Percentiles rank a stretch among this genome's conserved stretches.
Evolutionary conservation across 768 basidiomycete genomes (phyloP).

Genomic region (Trametes gibbosa): DNA sequence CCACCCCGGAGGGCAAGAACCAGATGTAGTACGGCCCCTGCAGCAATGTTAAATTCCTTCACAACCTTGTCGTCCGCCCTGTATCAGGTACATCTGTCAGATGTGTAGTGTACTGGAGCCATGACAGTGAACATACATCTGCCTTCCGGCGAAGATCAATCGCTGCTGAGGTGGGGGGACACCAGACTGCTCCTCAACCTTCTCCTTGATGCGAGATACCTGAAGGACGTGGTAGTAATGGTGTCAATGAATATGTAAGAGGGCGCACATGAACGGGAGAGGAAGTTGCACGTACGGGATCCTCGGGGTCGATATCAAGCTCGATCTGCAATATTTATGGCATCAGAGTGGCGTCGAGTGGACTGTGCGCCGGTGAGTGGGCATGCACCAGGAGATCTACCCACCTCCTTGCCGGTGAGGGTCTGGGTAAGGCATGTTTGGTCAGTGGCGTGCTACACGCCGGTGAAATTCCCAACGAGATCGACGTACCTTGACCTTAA

Average conservation of each 20-base stretch:
- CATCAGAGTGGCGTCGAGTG: neutral
- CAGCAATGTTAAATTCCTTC: conserved; percentile 75
- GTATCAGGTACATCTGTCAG: neutral
- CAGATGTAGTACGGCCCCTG: conserved; percentile 88
- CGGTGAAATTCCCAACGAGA: too few relatives aligned
- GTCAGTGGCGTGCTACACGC: neutral
- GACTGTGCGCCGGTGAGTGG: too few relatives aligned
- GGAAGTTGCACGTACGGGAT: conserved; percentile 54
- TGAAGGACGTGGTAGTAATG: too few relatives aligned
- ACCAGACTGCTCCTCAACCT: conserved; percentile 97
- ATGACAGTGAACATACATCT: conserved; percentile 66
- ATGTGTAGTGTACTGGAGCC: neutral
- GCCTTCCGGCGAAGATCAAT: conserved; percentile 88
- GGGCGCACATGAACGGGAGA: neutral
- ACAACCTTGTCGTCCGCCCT: conserved; percentile 94
- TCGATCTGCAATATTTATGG: conserved; percentile 60
- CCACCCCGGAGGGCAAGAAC: conserved; percentile 96
- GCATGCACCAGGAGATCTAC: conserved; percentile 7
- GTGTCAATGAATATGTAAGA: neutral
- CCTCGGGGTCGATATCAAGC: conserved; percentile 88
- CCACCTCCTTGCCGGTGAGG: conserved; percentile 95
- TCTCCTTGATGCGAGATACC: conserved; percentile 95
- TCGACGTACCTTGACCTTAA: conserved; percentile 79
- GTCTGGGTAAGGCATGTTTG: conserved; percentile 50
- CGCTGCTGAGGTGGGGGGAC: conserved; percentile 96